Base-by-base conservation (phyloP, 768 basidiomycete genomes). In the Podaxis pistillaris region DNA sequence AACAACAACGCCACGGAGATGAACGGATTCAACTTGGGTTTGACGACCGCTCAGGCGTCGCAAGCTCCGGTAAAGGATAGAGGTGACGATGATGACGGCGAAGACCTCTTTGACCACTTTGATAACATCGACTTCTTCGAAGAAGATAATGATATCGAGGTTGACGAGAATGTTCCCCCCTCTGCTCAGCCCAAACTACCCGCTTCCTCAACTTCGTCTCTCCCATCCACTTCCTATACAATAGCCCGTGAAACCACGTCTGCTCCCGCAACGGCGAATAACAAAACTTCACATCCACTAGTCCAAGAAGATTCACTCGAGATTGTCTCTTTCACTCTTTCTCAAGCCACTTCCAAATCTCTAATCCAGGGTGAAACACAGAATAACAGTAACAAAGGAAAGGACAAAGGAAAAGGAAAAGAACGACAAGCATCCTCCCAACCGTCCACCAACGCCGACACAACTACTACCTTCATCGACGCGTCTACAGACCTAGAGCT, bases 291-390 rank as follows among this genome's bases (percentile, higher is more conserved):
- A 13, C 33, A 17, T 17, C 24, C 61, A n/a, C 15, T 22, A 24
- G 24, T 36, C 15, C 30, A 38, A 15, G 57, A 54, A 17, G 28
- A 53, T 15, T 63, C 63, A 13, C 47, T 63, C 28, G 63, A 63
- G n/a, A 63, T 58, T 24, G 68, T 56, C 67, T 69, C 46, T 50
- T 54, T 55, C 54, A 51, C 61, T 46, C 47, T 52, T 7, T 54
- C 51, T 17, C 51, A 15, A 53, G 26, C 26, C 47, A 11, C 30
- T 13, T 26, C 54, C 33, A 33, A 15, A 4, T 40, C 58, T 24
- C 28, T 15, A 40, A 19, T 17, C 38, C 19, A 46, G 19, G 44
- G 17, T 6, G n/a, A 19, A 46, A 0, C 17, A 9, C 44, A 19
- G 19, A 46, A 13, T 2, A 46, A 22, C n/a, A 19, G 17, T 5